Evolutionary conservation across 495 filamentous ascomycete genomes (phyloP).

Genomic region (Aspergillus sclerotioniger): DNA sequence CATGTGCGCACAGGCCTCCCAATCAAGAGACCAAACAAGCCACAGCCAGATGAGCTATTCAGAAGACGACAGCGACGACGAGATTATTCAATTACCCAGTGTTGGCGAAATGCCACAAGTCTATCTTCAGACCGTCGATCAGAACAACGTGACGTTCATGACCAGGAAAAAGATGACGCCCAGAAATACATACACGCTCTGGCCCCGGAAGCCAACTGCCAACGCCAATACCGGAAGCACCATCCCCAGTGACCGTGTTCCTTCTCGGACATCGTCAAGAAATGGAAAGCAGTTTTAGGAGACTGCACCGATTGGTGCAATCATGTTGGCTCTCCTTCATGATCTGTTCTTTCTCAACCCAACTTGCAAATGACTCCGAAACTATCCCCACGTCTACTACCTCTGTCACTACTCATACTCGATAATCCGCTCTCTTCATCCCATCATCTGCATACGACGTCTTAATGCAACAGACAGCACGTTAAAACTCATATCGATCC

Average conservation of each 20-base stretch:
- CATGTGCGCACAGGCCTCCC: slow-evolving; percentile 40
- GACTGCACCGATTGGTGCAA: neutral
- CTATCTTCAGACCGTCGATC: slow-evolving; percentile 39
- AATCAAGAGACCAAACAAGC: slow-evolving; percentile 11
- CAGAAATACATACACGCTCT: slow-evolving; percentile 33
- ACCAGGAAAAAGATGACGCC: slow-evolving; percentile 27
- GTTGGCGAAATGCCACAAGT: slow-evolving; percentile 26
- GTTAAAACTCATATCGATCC: too few species aligned
- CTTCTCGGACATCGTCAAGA: neutral
- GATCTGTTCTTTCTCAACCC: neutral
- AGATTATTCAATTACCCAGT: slow-evolving; percentile 41
- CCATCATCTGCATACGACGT: too few species aligned
- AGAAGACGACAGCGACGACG: slow-evolving; percentile 36
- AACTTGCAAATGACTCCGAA: neutral
- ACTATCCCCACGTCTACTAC: too few species aligned
- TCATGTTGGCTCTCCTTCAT: neutral
- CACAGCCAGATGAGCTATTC: slow-evolving; percentile 20
- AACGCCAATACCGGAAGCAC: slow-evolving; percentile 4
- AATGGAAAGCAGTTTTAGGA: neutral
- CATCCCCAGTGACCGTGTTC: neutral
- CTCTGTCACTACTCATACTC: too few species aligned
- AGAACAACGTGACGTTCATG: slow-evolving; percentile 38
- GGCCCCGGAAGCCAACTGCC: slow-evolving; percentile 24
- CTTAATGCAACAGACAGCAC: too few species aligned
- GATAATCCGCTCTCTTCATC: too few species aligned